Evolutionary conservation across 768 basidiomycete species (phyloP), one percentile per base, ranked within the genome.

Genomic region (Lactarius sanguifluus): DNA sequence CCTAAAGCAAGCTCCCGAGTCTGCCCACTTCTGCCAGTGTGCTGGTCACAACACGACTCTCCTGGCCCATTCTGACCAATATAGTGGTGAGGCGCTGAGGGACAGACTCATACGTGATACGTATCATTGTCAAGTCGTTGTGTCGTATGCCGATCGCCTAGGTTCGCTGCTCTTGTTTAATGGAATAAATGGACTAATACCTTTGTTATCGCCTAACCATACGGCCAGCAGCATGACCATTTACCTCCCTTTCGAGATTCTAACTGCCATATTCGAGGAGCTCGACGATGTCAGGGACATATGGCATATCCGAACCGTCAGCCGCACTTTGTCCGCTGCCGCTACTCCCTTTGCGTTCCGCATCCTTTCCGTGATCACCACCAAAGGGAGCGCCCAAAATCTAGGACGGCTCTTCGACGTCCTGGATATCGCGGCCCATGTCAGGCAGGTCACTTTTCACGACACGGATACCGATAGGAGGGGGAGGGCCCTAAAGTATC

Each of bases 321-420:
- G 45, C 45, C 40, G 32, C 41, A 32, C 23, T 16, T 28, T 52
- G 1, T 61, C 28, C 15, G 60, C 40, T 20, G 18, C 18, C 7
- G 45, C 50, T 7, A 62, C 34, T 3, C 61, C 50, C 15, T 9
- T 62, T n/a, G 50, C 47, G 23, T 62, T 62, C 36, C 61, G 50
- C 20, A 34, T 36, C 18, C 32, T 62, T 25, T 50, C 23, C 20
- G 43, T 45, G 10, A 9, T 28, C 15, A 20, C 25, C 50, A 62
- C 50, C 13, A 7, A 4, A 13, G 16, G 20, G 1, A 62, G 47
- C 20, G n/a, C 47, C 0, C 12, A 18, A 9, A 47, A 47, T 0
- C 32, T 62, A 30, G 15, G 30, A 50, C 25, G 5, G 2, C 16
- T 62, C 9, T n/a, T 62, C 16, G n/a, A 62, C 2, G 16, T 9